Conservation (phyloP, 2,329 filamentous ascomycete species). For the Aureobasidium subglaciale region DNA sequence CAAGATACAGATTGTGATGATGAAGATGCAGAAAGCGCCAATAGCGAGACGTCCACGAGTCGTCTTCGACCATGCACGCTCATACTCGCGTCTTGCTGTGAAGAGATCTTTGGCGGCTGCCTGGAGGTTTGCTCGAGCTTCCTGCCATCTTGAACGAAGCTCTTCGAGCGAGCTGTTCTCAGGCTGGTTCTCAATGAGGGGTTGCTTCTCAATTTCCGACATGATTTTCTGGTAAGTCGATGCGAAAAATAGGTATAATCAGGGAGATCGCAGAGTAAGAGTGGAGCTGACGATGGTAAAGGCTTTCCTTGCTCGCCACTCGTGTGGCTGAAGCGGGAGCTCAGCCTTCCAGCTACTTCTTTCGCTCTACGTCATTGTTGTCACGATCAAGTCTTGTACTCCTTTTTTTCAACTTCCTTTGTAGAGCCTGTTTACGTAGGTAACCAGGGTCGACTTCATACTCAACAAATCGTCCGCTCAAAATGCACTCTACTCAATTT, state of each 20-base stretch:
- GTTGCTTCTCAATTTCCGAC: constrained; percentile 14
- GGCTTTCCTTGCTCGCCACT: constrained; percentile 3
- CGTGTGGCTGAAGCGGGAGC: neutral
- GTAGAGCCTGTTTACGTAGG: too few relatives aligned
- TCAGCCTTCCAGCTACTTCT: neutral
- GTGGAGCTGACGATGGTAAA: neutral
- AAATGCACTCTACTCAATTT: too few relatives aligned
- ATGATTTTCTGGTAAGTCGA: neutral
- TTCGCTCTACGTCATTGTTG: too few relatives aligned
- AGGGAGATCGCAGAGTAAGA: neutral
- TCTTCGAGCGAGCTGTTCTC: constrained; percentile 14
- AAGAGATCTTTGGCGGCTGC: constrained; percentile 18
- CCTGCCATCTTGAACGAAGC: constrained; percentile 14
- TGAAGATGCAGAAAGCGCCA: constrained; percentile 28
- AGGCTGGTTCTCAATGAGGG: constrained; percentile 7
- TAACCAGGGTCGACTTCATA: too few relatives aligned
- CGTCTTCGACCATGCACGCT: constrained; percentile 26
- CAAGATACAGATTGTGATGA: constrained; percentile 23
- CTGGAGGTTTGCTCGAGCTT: constrained; percentile 7
- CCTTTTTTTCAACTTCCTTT: too few relatives aligned
- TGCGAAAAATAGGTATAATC: neutral
- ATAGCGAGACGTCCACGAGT: constrained; percentile 22
- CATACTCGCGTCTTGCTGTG: constrained; percentile 28
- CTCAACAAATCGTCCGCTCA: too few relatives aligned
- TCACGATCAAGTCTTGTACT: too few relatives aligned